Evolutionary conservation across 768 basidiomycete species (phyloP).

Genomic region (Neoboletus brunneissimus): DNA sequence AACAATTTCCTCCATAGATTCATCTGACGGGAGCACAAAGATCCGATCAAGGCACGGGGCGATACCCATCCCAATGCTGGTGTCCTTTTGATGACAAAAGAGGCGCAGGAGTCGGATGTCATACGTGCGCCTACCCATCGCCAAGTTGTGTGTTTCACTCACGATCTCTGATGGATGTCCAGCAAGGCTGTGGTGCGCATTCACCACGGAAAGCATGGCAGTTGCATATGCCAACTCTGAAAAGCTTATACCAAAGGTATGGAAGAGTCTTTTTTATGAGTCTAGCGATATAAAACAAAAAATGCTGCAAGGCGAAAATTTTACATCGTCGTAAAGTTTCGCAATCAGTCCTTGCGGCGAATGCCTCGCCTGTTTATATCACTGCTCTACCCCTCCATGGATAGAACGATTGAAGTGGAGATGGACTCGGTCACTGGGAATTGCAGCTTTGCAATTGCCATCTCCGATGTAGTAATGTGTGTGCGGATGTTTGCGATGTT

Average conservation of each 20-base stretch:
- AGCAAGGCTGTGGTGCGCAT: conserved; percentile 81
- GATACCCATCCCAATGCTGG: conserved; percentile 55
- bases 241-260: conserved; percentile 58
- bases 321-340: conserved; percentile 25
- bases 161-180: background rate
- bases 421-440: background rate
- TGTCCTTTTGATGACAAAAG: conserved; percentile 57
- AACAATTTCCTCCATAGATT: background rate
- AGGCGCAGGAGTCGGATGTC: conserved; percentile 29
- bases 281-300: background rate
- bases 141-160: background rate
- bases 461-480: background rate
- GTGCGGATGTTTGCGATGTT: background rate
- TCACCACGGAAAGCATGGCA: conserved; percentile 82
- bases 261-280: background rate
- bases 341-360: conserved; percentile 5
- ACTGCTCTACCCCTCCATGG: conserved; percentile 45
- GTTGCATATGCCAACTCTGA: conserved; percentile 62
- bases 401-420: conserved; percentile 3
- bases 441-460: background rate
- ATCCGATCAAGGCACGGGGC: conserved; percentile 37
- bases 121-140: conserved; percentile 25
- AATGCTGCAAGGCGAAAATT: conserved; percentile 34
- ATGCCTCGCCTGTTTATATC: conserved; percentile 50
- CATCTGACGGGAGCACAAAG: conserved; percentile 24